Percentiles rank a stretch among this genome's conserved stretches.
Evolutionary conservation across 306 rosid species (phyloP).

Genomic region (Corylus heterophylla): DNA sequence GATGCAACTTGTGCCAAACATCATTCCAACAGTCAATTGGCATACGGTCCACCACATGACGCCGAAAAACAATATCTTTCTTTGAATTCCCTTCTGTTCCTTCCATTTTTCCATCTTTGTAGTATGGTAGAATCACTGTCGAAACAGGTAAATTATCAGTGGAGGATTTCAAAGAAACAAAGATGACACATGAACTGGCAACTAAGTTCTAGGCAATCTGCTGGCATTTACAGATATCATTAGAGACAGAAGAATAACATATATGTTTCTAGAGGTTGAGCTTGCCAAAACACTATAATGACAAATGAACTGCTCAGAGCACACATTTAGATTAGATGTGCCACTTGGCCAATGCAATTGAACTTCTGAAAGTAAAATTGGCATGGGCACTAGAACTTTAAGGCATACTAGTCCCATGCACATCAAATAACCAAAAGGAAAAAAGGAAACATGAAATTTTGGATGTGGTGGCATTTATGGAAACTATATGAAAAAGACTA

Average conservation of each 20-base stretch:
- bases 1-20: constrained; percentile 94
- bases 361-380: neutral
- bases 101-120: constrained; percentile 50
- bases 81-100: constrained; percentile 50
- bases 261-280: neutral
- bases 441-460: neutral
- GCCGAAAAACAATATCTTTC: constrained; percentile 75
- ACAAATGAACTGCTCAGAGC: neutral
- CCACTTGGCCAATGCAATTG: constrained; percentile 1
- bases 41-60: constrained; percentile 82
- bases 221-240: constrained; percentile 19
- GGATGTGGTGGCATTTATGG: neutral
- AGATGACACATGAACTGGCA: constrained; percentile 1
- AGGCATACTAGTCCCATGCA: neutral
- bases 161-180: constrained; percentile 14
- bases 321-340: constrained; percentile 4
- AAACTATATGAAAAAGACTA: neutral
- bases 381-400: neutral
- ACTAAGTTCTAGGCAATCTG: neutral
- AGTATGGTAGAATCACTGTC: constrained; percentile 91
- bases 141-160: constrained; percentile 29
- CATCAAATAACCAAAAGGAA: neutral
- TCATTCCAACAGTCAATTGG: constrained; percentile 97
- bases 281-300: neutral
- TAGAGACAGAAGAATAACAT: neutral